phyloP scores from a whole-genome alignment of 305 asterid species.

The Solanum hybrid region DNA sequence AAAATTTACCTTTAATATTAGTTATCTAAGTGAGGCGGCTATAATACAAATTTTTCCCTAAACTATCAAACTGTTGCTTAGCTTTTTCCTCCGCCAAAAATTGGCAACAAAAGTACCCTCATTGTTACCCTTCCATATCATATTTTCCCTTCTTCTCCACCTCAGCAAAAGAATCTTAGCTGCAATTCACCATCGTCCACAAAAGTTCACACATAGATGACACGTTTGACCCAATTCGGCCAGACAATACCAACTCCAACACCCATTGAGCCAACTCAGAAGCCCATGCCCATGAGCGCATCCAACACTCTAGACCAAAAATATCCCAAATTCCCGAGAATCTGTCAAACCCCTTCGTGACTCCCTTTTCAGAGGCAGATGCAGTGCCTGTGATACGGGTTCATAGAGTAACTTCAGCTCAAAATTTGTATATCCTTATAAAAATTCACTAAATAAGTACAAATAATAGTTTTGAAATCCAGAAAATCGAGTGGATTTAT shows the following conservation, averaged over 20 bases:
- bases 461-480: not conserved
- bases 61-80: not conserved
- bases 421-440: not conserved
- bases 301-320: not conserved
- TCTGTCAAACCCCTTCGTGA: not conserved
- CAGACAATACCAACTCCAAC: not conserved
- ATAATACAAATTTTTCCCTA: not conserved
- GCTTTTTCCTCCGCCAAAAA: not conserved
- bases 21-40: not conserved
- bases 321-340: not conserved
- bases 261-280: not conserved
- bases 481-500: not conserved
- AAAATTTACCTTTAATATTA: not conserved
- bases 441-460: not conserved
- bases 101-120: not conserved
- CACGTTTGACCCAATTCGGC: not conserved
- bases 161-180: not conserved
- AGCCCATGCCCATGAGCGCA: not conserved
- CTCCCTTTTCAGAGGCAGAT: not conserved
- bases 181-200: not conserved
- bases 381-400: not conserved
- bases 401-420: not conserved
- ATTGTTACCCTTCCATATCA: not conserved
- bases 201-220: not conserved
- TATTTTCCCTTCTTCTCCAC: not conserved